Base-by-base conservation (phyloP, 176 grass and related monocot genomes). In the Puya raimondii region DNA sequence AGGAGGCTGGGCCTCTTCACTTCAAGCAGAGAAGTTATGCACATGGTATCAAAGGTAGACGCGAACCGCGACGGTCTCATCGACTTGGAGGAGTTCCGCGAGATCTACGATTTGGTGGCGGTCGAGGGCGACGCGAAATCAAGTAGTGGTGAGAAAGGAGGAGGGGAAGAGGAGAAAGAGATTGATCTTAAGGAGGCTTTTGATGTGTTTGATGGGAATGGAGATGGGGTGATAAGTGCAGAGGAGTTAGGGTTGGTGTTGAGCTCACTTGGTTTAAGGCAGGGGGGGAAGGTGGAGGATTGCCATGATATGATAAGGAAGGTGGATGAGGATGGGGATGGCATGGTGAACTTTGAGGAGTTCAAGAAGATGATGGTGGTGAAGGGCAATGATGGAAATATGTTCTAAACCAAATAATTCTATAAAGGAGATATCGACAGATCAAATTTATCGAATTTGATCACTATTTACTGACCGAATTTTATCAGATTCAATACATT, bases 281-380 rank as follows among this genome's bases (percentile, higher is more conserved):
- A 74, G 23, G 86, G 80, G 50, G 84, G 74, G 53, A 72, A 50
- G 56, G 65, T 76, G 51, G 84, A 85, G 65, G 94, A 97, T 42
- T 92, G 89, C 81, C 76, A 74, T 53, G 89, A 92, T 65, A 97
- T 97, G 94, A 97, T 97, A 12, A 80, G 77, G 48, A 88, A 71
- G 65, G 89, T 92, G 59, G 94, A 97, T 67, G 58, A 57, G 54
- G 90, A 97, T 70, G 94, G 94, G 51, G 94, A 97, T 78, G 94
- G 89, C 58, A 90, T 85, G 84, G 89, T 97, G 48, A 80, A 54
- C 80, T 97, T 97, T 70, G 86, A 88, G 53, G 94, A 97, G 85
- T 97, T 97, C 79, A 93, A 92, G 86, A 88, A 74, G 64, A 97
- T 97, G 94, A 97, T 97, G 93, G 69, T 73, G 67, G 74, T 88